Evolutionary conservation across 768 basidiomycete species (phyloP), one percentile per base, ranked within the genome.

Genomic region (Melanogaster broomeanus): DNA sequence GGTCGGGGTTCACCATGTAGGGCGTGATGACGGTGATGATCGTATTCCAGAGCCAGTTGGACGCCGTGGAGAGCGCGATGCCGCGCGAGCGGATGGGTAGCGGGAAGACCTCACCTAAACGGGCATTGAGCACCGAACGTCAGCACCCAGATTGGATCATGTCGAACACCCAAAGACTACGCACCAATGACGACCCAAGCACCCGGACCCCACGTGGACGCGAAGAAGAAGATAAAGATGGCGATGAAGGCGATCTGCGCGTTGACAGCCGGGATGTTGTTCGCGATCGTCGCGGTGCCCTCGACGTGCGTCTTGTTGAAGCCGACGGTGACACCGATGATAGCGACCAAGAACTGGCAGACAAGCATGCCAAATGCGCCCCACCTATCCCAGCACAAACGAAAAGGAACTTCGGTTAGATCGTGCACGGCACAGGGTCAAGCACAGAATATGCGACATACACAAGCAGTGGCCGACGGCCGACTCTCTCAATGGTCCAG

Each of bases 21-120:
- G 78, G 78, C 6, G 77, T 65, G 28, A 57, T 57, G 28, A 60
- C 61, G 8, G 54, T 27, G 27, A 60, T 58, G 40, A 56, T 61
- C 56, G 85, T 88, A 72, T 93, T 92, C 85, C 86, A 90, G 45
- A 88, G 71, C 85, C 87, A 88, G 76, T 88, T 87, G 49, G 73
- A 88, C 67, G 74, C 85, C 46, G 80, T 79, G n/a, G 86, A 82
- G 53, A 93, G 79, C 11, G 82, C 87, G 76, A 93, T 85, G 50
- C 82, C 88, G 73, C 90, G 90, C 34, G 88, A 85, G 68, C 91
- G 88, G 62, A 93, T 79, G 61, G 83, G 80, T 43, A 89, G 83
- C 34, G 89, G 88, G 81, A 88, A 91, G 65, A 91, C 87, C 73
- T 92, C 90, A 57, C 87, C 87, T 57, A 43, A 2, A 15, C 24